A percentile compares a stretch with the other conserved stretches of the same genome.
These are phyloP conservation scores for Rhizophora apiculata DNA, from an alignment of 345 rosid genomes.

Conservation along the genomic window DNA sequence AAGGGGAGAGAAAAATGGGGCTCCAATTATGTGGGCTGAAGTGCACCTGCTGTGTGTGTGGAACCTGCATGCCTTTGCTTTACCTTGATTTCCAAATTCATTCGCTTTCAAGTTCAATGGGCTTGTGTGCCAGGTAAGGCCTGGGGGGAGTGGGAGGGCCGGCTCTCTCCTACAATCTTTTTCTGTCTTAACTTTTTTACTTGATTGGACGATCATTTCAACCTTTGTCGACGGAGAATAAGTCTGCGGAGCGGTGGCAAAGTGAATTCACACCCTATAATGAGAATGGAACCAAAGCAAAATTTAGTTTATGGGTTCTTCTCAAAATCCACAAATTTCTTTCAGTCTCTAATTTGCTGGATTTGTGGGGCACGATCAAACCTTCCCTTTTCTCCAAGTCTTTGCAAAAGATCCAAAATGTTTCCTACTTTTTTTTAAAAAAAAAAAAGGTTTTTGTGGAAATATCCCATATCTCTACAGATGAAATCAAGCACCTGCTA, in stretches of 20 bases:
- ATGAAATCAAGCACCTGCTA: conserved; percentile 14
- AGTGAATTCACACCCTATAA: conserved; percentile 16
- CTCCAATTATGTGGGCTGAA: background rate
- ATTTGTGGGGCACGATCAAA: conserved; percentile 36
- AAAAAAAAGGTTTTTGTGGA: background rate
- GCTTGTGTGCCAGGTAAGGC: too few relatives aligned
- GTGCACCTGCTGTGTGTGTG: background rate
- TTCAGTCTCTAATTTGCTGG: conserved; percentile 25
- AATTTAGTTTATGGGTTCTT: conserved; percentile 29
- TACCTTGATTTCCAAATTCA: conserved; percentile 1
- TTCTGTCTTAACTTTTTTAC: too few relatives aligned
- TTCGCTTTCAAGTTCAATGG: background rate
- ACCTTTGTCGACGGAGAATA: conserved; percentile 12
- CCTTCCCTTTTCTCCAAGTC: conserved; percentile 40
- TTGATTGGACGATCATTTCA: conserved; percentile 7
- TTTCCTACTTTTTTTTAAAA: conserved; percentile 27
- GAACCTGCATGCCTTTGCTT: background rate
- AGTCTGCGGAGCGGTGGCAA: conserved; percentile 1
- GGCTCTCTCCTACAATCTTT: background rate
- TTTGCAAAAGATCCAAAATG: conserved; percentile 48
- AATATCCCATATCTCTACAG: conserved; percentile 21
- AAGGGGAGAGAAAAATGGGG: too few relatives aligned
- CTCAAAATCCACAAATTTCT: conserved; percentile 37
- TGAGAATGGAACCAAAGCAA: conserved; percentile 19
- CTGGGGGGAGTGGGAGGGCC: background rate